Base-by-base conservation (phyloP, 2,329 filamentous ascomycete species). In the Cladosporium sp. region DNA sequence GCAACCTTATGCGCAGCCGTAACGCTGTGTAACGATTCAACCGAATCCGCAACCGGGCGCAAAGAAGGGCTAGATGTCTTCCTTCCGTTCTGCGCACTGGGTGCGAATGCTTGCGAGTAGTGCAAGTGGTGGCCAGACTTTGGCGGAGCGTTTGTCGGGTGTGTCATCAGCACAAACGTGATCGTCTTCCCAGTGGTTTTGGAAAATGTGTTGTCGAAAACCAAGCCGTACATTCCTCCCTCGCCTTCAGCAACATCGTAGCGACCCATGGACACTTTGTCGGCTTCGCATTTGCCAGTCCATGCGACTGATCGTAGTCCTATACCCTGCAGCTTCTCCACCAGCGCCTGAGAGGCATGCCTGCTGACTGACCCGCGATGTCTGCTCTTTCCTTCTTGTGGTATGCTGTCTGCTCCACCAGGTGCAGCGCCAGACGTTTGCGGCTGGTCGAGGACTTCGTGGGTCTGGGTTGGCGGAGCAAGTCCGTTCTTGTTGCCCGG, bases 171-270 rank as follows among this genome's bases (percentile, higher is more conserved):
- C 35, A 97, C 92, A 68, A 99, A 90, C 7, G 93, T 97, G 19
- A 91, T 91, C 28, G 89, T 96, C 77, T 99, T 99, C 54, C 92
- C 94, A 40, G 89, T 87, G 73, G 88, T 90, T 76, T 97, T 97
- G 60, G 92, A 96, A 72, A 99, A 99, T 25, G 94, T 99, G 70
- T 99, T 99, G 82, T 99, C 94, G 70, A 99, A 96, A 32, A 97
- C 91, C 60, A 99, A 79, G 57, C 92, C 94, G 71, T 96, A 99
- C 84, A 96, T 97, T 69, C 94, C 94, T 22, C 87, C 90, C 62
- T 94, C 85, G 34, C 85, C 85, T 7, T 78, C 68, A 0, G 78
- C 78, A 22, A 97, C 90, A 69, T 96, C 89, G 71, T 91, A 90
- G 19, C 87, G 94, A 32, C 93, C 94, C 73, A 93, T 91, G 19